Conservation (phyloP, 306 rosid species). For the Cucurbita maxima region DNA sequence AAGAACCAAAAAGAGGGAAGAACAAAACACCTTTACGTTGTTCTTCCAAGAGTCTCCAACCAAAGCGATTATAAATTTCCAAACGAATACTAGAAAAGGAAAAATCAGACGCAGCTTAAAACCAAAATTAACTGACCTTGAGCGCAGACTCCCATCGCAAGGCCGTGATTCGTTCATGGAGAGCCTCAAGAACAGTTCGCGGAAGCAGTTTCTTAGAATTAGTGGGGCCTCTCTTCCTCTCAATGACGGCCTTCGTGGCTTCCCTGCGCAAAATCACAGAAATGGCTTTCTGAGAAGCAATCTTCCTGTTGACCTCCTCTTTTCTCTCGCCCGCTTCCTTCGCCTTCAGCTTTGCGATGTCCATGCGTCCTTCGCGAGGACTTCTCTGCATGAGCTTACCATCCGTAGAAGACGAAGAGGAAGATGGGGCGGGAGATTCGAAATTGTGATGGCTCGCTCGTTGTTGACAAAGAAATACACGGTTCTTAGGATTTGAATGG, state of each 20-base stretch:
- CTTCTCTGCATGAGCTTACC: slow-evolving; percentile 12
- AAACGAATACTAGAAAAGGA: not conserved
- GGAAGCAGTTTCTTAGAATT: slow-evolving; percentile 80
- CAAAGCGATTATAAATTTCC: not conserved
- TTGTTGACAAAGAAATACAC: not conserved
- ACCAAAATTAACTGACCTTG: slow-evolving; percentile 31
- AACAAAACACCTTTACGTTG: not conserved
- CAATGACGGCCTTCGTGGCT: slow-evolving; percentile 70
- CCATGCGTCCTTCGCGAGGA: slow-evolving; percentile 18
- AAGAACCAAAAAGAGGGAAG: not conserved
- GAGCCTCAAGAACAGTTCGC: slow-evolving; percentile 71
- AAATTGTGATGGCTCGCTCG: not conserved
- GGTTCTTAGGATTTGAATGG: not conserved
- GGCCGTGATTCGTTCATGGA: slow-evolving; percentile 62
- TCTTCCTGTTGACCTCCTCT: slow-evolving; percentile 52
- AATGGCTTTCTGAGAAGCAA: slow-evolving; percentile 73
- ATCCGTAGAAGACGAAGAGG: not conserved
- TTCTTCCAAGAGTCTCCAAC: not conserved
- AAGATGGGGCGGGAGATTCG: not conserved
- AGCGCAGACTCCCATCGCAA: slow-evolving; percentile 90
- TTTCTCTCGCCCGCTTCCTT: slow-evolving; percentile 52
- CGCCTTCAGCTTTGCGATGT: slow-evolving; percentile 28
- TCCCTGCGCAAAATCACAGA: slow-evolving; percentile 73
- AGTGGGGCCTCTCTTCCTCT: slow-evolving; percentile 54
- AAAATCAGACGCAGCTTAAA: not conserved